Evolutionary conservation across 2,329 filamentous ascomycete species (phyloP).

Genomic region (Blumeria hordei): DNA sequence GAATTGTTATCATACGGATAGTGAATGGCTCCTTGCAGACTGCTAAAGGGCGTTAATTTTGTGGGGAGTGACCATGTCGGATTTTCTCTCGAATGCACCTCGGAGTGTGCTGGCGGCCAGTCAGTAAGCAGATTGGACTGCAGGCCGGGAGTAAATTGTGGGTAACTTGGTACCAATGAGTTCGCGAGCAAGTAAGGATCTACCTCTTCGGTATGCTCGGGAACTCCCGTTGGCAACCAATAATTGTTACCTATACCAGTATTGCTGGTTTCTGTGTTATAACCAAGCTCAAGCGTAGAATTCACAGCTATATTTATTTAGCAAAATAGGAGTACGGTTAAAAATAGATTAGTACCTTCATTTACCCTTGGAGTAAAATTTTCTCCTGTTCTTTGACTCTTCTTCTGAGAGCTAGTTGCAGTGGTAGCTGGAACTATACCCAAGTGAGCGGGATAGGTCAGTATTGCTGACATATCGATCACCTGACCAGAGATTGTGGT

Average conservation of each 20-base stretch:
- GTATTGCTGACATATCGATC: constrained; percentile 19
- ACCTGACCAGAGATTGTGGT: constrained; percentile 20
- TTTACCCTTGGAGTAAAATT: constrained; percentile 14
- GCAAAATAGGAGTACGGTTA: neutral
- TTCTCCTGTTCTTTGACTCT: constrained; percentile 15
- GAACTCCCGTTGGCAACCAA: constrained; percentile 11
- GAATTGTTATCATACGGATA: constrained; percentile 10
- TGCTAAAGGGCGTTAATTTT: constrained; percentile 15
- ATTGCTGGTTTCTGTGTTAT: constrained; percentile 9
- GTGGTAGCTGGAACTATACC: constrained; percentile 21
- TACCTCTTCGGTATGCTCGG: constrained; percentile 19
- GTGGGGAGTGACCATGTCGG: constrained; percentile 14
- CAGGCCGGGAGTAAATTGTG: constrained; percentile 22
- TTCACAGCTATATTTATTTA: neutral
- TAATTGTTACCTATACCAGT: constrained; percentile 12
- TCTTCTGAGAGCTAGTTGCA: constrained; percentile 21
- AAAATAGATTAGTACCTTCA: constrained; percentile 9
- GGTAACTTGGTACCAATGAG: constrained; percentile 24
- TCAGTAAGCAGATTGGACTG: constrained; percentile 11
- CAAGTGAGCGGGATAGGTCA: constrained; percentile 19
- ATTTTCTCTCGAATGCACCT: constrained; percentile 12
- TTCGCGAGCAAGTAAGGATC: constrained; percentile 24
- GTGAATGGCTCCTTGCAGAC: constrained; percentile 13
- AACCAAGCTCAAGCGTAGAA: constrained; percentile 2
- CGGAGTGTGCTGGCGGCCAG: constrained; percentile 11